Evolutionary conservation across 306 rosid genomes (phyloP), one percentile per base, ranked within the genome.

Genomic region (Quercus mongolica): DNA sequence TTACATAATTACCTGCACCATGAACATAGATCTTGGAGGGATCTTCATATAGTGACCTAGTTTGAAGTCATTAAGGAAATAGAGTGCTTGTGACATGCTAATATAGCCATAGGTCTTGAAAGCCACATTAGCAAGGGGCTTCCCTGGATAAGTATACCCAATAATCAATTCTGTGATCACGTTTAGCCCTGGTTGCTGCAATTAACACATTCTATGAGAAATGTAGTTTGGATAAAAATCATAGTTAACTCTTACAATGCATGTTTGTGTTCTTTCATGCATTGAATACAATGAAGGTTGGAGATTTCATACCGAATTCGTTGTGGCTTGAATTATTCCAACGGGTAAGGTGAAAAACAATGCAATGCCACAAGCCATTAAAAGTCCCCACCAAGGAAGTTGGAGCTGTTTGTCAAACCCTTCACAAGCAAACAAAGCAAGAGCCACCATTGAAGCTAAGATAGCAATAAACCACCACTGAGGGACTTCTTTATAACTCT

Each of bases 331-430:
- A 77, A 94, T 87, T 41, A 94, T 85, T 14, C 97, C 96, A 64
- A 92, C 10, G 20, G 98, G 98, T 68, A 90, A 83, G 57, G 97
- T 92, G 89, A 92, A 92, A 46, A 76, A n/a, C 1, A 89, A 35
- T 20, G 97, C 97, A 78, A 92, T 83, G 13, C 14, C 65, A 41
- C 87, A 79, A 5, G 97, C 89, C 21, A 94, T 23, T 13, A 94
- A 15, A 28, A 94, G 61, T 71, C 98, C 98, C 98, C 98, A 92
- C 89, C 91, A 94, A 55, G 98, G 98, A 52, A 94, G 84, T 59
- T 94, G 98, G 70, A 95, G 97, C 69, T 95, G 98, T 79, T 86
- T 70, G 59, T 64, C 91, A 56, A 91, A 94, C 44, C 97, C 97
- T 86, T 89, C 90, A 69, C 97, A 90, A 49, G 83, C 76, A 19